These are phyloP conservation scores for Colletotrichum tofieldiae DNA, from an alignment of 2,329 filamentous ascomycete genomes.

Conservation along the genomic window DNA sequence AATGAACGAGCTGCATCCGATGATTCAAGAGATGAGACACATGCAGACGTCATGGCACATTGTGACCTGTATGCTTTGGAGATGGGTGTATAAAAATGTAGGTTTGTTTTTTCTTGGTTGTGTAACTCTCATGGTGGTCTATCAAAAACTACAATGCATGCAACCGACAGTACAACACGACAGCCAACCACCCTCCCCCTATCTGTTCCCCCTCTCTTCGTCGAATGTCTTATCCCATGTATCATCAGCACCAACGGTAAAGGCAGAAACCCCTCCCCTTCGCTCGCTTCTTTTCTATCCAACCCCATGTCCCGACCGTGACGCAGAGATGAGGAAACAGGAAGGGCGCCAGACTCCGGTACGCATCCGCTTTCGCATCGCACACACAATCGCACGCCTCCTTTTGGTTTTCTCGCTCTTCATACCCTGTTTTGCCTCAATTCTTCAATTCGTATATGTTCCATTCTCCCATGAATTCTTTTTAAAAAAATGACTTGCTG, in stretches of 20 bases:
- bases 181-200: constrained; percentile 8
- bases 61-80: neutral
- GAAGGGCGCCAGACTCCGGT: constrained; percentile 39
- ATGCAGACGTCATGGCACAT: neutral
- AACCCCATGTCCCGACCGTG: constrained; percentile 6
- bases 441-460: neutral
- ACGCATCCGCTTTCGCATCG: constrained; percentile 32
- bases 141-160: constrained; percentile 30
- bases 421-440: neutral
- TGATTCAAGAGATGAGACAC: constrained; percentile 22
- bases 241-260: neutral
- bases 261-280: neutral
- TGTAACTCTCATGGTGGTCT: constrained; percentile 39
- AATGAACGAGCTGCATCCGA: constrained; percentile 34
- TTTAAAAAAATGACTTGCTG: neutral
- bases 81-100: constrained; percentile 5
- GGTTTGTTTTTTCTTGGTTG: constrained; percentile 28
- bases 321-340: constrained; percentile 21
- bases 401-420: neutral
- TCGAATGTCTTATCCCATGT: constrained; percentile 16
- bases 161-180: constrained; percentile 24
- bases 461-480: neutral
- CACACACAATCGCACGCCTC: constrained; percentile 7
- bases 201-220: neutral
- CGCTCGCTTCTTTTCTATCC: constrained; percentile 16